Evolutionary conservation across 1,284 basidiomycete genomes (phyloP).

Genomic region (Irpex rosettiformis): DNA sequence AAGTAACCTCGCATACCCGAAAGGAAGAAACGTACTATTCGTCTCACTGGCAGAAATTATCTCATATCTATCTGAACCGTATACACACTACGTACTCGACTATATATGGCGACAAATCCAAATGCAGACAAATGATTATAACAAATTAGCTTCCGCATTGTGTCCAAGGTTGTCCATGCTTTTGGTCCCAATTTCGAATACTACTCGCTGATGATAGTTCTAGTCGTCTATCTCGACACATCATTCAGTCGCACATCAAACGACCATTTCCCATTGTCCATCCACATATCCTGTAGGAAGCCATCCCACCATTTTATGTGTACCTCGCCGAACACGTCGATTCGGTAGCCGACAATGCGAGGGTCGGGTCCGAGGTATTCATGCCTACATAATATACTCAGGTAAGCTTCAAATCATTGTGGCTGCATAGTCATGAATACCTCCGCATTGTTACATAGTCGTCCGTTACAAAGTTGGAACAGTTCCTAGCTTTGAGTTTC

Average conservation of each 20-base stretch:
- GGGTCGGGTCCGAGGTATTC: slow-evolving; percentile 42
- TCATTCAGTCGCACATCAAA: slow-evolving; percentile 32
- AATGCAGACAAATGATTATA: background rate
- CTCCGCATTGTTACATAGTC: slow-evolving; percentile 33
- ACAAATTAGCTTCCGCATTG: background rate
- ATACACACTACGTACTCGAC: no score
- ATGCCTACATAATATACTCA: slow-evolving; percentile 27
- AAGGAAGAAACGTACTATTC: no score
- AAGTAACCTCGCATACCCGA: no score
- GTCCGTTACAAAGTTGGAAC: slow-evolving; percentile 37
- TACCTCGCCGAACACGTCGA: slow-evolving; percentile 35
- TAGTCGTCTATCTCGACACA: slow-evolving; percentile 23
- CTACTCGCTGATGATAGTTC: no score
- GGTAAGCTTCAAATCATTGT: background rate
- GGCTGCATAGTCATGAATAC: slow-evolving; percentile 20
- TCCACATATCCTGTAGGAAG: slow-evolving; percentile 42
- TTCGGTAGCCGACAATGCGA: slow-evolving; percentile 37
- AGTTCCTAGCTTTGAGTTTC: slow-evolving; percentile 12
- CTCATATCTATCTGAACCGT: no score
- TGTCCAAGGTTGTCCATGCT: background rate
- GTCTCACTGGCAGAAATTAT: no score
- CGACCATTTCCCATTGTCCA: slow-evolving; percentile 39
- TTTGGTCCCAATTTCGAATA: background rate
- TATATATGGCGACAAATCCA: background rate
- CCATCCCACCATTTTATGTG: slow-evolving; percentile 42